Base-by-base conservation (phyloP, 2,329 filamentous ascomycete species). In the Fusarium kyushuense region DNA sequence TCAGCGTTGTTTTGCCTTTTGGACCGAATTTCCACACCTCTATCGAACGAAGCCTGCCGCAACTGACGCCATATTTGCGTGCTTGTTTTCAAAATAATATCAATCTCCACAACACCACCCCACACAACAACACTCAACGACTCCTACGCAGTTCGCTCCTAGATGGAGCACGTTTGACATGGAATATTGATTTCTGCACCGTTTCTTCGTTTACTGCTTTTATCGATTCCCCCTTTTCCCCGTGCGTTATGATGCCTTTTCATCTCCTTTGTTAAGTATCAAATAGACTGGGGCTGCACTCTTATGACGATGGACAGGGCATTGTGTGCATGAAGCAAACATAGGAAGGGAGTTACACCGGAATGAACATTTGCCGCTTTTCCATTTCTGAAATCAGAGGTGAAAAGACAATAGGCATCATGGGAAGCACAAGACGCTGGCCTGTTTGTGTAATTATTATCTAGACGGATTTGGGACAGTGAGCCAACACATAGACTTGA, bases 261-360 rank as follows among this genome's bases (percentile, higher is more conserved):
- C 9, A 30, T 71, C 67, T 67, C 42, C 54, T 72, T 75, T 70
- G 63, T 69, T 74, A 71, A 65, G 65, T 67, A 67, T 56, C 65
- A 65, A 65, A 75, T 75, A 75, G 73, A 75, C 69, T 72, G 71
- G 71, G 64, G 69, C 57, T 69, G 72, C 67, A 69, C 71, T 70
- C 65, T 74, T 62, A 75, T 53, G 72, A 74, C 63, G 62, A 75
- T 62, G 63, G 67, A 70, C 63, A 72, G 56, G 70, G 55, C 58
- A 64, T 58, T 72, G 59, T 66, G 69, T 72, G 64, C 73, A 74
- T 63, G 65, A 73, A 61, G 67, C 63, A 72, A 62, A 62, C 54
- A 68, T 59, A 63, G 66, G 72, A 47, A 62, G 65, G 70, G 72
- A 74, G 71, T 74, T 74, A 70, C 35, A 71, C 61, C 47, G 72